phyloP scores from a whole-genome alignment of 2,329 filamentous ascomycete genomes.

The Truncatella angustata region DNA sequence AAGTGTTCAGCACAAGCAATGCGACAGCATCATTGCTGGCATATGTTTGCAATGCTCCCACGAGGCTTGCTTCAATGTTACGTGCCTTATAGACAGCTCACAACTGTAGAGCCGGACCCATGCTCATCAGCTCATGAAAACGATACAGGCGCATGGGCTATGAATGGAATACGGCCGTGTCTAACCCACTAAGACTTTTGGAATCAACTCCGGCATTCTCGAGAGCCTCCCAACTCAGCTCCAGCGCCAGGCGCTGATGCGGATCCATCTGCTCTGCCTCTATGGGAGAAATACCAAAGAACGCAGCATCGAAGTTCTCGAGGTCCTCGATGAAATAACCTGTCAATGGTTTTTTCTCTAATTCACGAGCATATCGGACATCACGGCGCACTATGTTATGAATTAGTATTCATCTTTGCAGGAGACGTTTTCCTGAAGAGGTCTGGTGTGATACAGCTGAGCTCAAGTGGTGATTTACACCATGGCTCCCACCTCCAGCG shows the following conservation, averaged over 20 bases:
- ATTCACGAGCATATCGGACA: slow-evolving; percentile 15
- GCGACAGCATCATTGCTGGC: too few species aligned
- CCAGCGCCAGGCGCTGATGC: slow-evolving; percentile 19
- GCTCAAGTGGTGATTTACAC: neutral
- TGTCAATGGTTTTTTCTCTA: slow-evolving; percentile 17
- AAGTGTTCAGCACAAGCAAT: too few species aligned
- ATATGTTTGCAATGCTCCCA: too few species aligned
- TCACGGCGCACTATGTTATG: slow-evolving; percentile 9
- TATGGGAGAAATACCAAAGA: slow-evolving; percentile 23
- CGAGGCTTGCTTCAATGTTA: too few species aligned
- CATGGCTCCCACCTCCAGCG: slow-evolving; percentile 19
- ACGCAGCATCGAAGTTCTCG: slow-evolving; percentile 21
- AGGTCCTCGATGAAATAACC: slow-evolving; percentile 16
- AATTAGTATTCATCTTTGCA: neutral
- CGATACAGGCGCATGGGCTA: too few species aligned
- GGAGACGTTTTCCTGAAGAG: neutral
- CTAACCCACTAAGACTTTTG: slow-evolving; percentile 32
- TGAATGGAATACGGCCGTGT: slow-evolving; percentile 30
- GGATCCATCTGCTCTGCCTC: slow-evolving; percentile 25
- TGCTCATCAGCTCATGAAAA: too few species aligned
- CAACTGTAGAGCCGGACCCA: too few species aligned
- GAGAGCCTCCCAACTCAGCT: slow-evolving; percentile 48
- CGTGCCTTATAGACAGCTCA: too few species aligned
- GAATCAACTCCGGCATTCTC: slow-evolving; percentile 63
- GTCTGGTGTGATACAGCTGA: neutral